Percentiles rank a stretch among this genome's conserved stretches.
Conservation (phyloP, 805 yeast species). For the Yarrowia sp. region DNA sequence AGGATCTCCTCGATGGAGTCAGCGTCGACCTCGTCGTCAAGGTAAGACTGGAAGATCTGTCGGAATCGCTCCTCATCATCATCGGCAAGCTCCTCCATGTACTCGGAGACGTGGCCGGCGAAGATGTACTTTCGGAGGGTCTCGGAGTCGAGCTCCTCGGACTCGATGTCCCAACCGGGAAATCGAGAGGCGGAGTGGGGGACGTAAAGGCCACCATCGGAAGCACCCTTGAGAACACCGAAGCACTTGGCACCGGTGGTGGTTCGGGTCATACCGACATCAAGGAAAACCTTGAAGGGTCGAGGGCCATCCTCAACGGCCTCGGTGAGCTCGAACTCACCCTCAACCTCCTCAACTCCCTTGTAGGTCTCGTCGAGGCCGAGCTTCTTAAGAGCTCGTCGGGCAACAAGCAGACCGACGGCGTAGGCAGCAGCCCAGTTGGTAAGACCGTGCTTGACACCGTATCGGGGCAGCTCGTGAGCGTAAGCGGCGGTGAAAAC, state of each 20-base stretch:
- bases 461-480: slow-evolving; percentile 97
- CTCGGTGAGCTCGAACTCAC: slow-evolving; percentile 97
- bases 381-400: slow-evolving; percentile 97
- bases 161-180: slow-evolving; percentile 99
- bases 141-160: slow-evolving; percentile 97
- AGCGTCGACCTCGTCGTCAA: slow-evolving; percentile 95
- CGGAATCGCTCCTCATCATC: slow-evolving; percentile 99
- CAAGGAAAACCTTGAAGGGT: slow-evolving; percentile 99
- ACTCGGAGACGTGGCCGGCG: slow-evolving; percentile 99
- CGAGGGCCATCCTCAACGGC: slow-evolving; percentile 99
- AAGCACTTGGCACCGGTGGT: slow-evolving; percentile 99
- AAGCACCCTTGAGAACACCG: slow-evolving; percentile 99
- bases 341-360: slow-evolving; percentile 99
- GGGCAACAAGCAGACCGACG: slow-evolving; percentile 95
- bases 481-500: slow-evolving; percentile 98
- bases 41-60: slow-evolving; percentile 92
- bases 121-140: slow-evolving; percentile 97
- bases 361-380: slow-evolving; percentile 96
- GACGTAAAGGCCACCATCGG: slow-evolving; percentile 98
- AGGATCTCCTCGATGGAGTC: slow-evolving; percentile 95
- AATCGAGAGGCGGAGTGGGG: slow-evolving; percentile 99
- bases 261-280: slow-evolving; percentile 99
- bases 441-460: slow-evolving; percentile 97
- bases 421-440: slow-evolving; percentile 99
- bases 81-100: slow-evolving; percentile 99